Conservation (phyloP, 1,284 basidiomycete genomes). For the Kwoniella shivajii region DNA sequence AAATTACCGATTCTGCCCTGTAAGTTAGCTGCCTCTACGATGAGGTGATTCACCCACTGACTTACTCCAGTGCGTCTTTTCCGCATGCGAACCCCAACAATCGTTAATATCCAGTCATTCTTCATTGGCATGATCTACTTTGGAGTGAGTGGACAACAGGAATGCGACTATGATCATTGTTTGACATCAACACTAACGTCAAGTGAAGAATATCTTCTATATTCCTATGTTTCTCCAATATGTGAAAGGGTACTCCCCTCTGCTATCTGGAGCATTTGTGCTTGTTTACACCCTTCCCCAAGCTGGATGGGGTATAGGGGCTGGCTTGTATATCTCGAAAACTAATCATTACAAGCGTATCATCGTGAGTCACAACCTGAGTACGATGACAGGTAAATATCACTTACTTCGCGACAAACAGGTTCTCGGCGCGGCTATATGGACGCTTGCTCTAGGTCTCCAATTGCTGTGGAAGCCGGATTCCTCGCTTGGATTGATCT, state of each 20-base stretch:
- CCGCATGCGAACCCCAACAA: conserved; percentile 23
- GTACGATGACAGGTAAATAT: too few relatives aligned
- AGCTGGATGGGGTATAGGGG: conserved; percentile 23
- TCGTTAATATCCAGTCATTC: conserved; percentile 34
- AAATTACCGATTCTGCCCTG: conserved; percentile 38
- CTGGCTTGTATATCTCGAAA: conserved; percentile 26
- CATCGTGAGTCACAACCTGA: conserved; percentile 22
- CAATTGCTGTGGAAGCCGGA: conserved; percentile 26
- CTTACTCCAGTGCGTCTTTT: conserved; percentile 30
- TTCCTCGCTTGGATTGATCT: conserved; percentile 15
- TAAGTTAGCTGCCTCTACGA: conserved; percentile 9
- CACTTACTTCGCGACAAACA: neutral
- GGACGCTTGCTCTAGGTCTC: conserved; percentile 26
- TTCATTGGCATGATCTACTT: conserved; percentile 42
- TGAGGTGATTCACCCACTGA: conserved; percentile 1
- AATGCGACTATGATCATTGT: neutral
- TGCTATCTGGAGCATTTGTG: conserved; percentile 32
- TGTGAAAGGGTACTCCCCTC: conserved; percentile 33
- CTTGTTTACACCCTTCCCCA: conserved; percentile 38
- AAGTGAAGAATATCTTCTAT: conserved; percentile 38
- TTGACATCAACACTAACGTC: neutral
- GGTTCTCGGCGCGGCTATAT: conserved; percentile 26
- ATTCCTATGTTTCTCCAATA: conserved; percentile 42
- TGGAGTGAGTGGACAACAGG: conserved; percentile 18
- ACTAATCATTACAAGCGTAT: conserved; percentile 36